Percentiles rank a stretch among this genome's conserved stretches.
Conservation (phyloP, 108 stramenopile species). For the Discostella stelligeroides region DNA sequence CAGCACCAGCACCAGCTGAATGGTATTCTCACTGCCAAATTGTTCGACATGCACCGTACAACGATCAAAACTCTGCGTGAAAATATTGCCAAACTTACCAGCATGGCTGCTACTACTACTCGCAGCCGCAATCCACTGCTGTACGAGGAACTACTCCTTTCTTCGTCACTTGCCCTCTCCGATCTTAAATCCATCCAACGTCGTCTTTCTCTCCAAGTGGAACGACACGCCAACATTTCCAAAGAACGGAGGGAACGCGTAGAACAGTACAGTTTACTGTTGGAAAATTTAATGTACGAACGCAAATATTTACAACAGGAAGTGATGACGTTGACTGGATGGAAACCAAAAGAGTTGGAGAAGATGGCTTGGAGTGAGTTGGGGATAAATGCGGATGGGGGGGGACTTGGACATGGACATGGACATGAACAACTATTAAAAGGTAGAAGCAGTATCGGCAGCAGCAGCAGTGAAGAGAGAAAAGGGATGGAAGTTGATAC, state of each 20-base stretch:
- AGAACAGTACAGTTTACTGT: slow-evolving; percentile 25
- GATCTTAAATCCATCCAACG: slow-evolving; percentile 47
- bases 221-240: slow-evolving; percentile 17
- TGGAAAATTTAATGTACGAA: slow-evolving; percentile 52
- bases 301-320: slow-evolving; percentile 36
- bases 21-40: slow-evolving; percentile 4
- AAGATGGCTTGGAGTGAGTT: slow-evolving; percentile 43
- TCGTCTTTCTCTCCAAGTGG: slow-evolving; percentile 35
- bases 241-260: slow-evolving; percentile 24
- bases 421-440: slow-evolving; percentile 5
- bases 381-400: background rate
- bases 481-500: slow-evolving; percentile 11
- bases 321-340: slow-evolving; percentile 18
- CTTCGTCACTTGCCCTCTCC: slow-evolving; percentile 24
- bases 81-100: background rate
- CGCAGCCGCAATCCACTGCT: too few relatives aligned
- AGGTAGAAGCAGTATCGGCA: background rate
- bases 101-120: background rate
- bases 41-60: slow-evolving; percentile 9
- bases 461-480: background rate
- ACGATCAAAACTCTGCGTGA: slow-evolving; percentile 4
- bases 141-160: slow-evolving; percentile 12
- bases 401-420: background rate
- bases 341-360: slow-evolving; percentile 36
- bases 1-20: too few relatives aligned